phyloP scores from a whole-genome alignment of 768 basidiomycete species.

The Lentinula lateritia region DNA sequence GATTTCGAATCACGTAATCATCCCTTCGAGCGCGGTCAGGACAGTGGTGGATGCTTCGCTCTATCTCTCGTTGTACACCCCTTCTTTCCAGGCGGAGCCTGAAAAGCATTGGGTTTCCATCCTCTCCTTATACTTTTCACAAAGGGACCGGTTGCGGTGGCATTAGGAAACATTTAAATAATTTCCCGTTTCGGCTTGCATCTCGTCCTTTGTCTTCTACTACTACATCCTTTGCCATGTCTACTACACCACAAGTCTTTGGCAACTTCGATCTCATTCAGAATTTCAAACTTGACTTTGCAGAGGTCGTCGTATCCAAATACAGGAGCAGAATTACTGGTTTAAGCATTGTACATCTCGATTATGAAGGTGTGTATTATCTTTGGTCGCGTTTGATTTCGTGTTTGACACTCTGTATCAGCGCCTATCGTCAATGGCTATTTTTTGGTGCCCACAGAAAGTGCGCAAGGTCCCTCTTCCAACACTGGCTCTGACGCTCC shows the following conservation, averaged over 20 bases:
- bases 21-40: not conserved
- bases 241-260: slow-evolving; percentile 31
- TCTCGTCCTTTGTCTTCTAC: slow-evolving; percentile 6
- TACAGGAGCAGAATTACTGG: slow-evolving; percentile 87
- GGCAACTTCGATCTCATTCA: slow-evolving; percentile 85
- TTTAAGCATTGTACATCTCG: slow-evolving; percentile 84
- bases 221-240: slow-evolving; percentile 20
- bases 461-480: slow-evolving; percentile 34
- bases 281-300: slow-evolving; percentile 69
- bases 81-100: not conserved
- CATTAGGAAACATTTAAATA: not conserved
- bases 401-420: slow-evolving; percentile 24
- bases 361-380: slow-evolving; percentile 67
- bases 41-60: not conserved
- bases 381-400: slow-evolving; percentile 4
- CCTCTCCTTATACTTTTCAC: not conserved
- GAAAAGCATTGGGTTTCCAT: not conserved
- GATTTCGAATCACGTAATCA: not conserved
- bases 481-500: not conserved
- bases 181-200: slow-evolving; percentile 8
- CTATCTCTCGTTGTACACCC: not conserved
- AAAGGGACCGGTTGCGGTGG: not conserved
- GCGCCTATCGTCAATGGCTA: slow-evolving; percentile 89
- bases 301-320: slow-evolving; percentile 78
- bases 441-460: slow-evolving; percentile 88